Evolutionary conservation across 2,329 filamentous ascomycete genomes (phyloP).

Genomic region (Talaromyces marneffei): DNA sequence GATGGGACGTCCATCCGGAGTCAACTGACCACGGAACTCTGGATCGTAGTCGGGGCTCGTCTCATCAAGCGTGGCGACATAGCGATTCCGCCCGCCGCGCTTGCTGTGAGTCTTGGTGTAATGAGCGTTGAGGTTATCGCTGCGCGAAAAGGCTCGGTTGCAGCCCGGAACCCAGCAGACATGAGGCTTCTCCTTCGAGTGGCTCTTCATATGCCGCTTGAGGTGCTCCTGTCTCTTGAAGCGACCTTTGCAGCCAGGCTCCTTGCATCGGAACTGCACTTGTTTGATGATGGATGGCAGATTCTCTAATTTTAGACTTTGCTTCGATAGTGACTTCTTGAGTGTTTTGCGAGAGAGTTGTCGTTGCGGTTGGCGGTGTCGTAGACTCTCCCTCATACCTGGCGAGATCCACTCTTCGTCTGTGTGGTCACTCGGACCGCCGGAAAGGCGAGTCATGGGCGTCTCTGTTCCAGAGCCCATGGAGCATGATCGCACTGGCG

Average conservation of each 20-base stretch:
- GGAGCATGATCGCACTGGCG: slow-evolving; percentile 32
- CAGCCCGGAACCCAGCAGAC: slow-evolving; percentile 42
- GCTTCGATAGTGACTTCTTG: slow-evolving; percentile 29
- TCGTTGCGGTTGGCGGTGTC: slow-evolving; percentile 24
- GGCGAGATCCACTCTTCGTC: slow-evolving; percentile 32
- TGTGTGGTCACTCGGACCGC: slow-evolving; percentile 28
- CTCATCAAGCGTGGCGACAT: slow-evolving; percentile 42
- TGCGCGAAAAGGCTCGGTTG: slow-evolving; percentile 38
- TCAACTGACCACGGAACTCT: slow-evolving; percentile 40
- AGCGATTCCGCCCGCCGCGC: slow-evolving; percentile 41
- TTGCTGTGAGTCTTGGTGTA: slow-evolving; percentile 44
- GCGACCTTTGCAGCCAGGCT: slow-evolving; percentile 39
- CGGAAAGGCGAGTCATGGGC: slow-evolving; percentile 32
- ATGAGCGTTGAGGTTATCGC: slow-evolving; percentile 43
- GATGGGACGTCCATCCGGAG: slow-evolving; percentile 39
- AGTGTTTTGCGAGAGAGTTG: slow-evolving; percentile 28
- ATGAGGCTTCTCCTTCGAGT: slow-evolving; percentile 41
- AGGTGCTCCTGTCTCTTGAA: slow-evolving; percentile 48
- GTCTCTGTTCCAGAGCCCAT: slow-evolving; percentile 33
- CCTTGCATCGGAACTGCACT: slow-evolving; percentile 39
- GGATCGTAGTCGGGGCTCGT: slow-evolving; percentile 39
- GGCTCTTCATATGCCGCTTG: slow-evolving; percentile 45
- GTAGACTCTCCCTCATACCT: slow-evolving; percentile 27
- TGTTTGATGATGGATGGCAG: slow-evolving; percentile 36
- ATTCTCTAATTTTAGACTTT: slow-evolving; percentile 32